Evolutionary conservation across 2,329 filamentous ascomycete genomes (phyloP).

Genomic region (Paraconiothyrium sp.): DNA sequence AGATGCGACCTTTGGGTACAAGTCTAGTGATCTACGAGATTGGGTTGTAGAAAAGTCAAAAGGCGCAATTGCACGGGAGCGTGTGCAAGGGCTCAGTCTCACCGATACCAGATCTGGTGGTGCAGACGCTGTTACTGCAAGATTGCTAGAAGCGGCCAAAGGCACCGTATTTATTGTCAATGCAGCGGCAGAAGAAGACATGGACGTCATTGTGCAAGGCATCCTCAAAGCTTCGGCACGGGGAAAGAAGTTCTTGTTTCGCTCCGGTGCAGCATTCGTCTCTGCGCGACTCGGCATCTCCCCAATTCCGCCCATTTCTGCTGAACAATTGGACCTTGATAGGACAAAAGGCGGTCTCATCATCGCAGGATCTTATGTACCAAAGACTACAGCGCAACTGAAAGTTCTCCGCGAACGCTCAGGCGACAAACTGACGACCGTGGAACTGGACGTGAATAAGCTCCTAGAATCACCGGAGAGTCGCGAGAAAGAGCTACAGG

Average conservation of each 20-base stretch:
- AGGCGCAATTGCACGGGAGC: conserved; percentile 51
- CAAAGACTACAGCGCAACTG: conserved; percentile 67
- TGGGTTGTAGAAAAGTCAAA: conserved; percentile 65
- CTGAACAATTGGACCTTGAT: conserved; percentile 52
- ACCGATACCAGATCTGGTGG: conserved; percentile 61
- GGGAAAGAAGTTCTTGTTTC: conserved; percentile 57
- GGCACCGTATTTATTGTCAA: conserved; percentile 62
- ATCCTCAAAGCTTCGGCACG: conserved; percentile 53
- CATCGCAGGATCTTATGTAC: conserved; percentile 67
- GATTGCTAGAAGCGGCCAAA: conserved; percentile 50
- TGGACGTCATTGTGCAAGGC: conserved; percentile 64
- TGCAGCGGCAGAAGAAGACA: conserved; percentile 63
- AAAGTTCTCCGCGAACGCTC: conserved; percentile 53
- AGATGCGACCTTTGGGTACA: conserved; percentile 68
- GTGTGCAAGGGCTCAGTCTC: conserved; percentile 49
- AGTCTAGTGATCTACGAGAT: conserved; percentile 61
- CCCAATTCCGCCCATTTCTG: conserved; percentile 61
- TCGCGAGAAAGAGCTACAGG: conserved; percentile 46
- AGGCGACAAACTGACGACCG: conserved; percentile 54
- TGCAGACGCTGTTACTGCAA: conserved; percentile 52
- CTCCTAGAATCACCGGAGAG: conserved; percentile 55
- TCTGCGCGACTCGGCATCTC: conserved; percentile 63
- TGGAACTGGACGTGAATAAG: conserved; percentile 60
- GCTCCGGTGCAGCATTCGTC: conserved; percentile 59
- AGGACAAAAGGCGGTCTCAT: conserved; percentile 61